Percentiles rank a stretch among this genome's conserved stretches.
These are phyloP conservation scores for Cordyceps sp. DNA, from an alignment of 2,329 filamentous ascomycete genomes.

Conservation along the genomic window DNA sequence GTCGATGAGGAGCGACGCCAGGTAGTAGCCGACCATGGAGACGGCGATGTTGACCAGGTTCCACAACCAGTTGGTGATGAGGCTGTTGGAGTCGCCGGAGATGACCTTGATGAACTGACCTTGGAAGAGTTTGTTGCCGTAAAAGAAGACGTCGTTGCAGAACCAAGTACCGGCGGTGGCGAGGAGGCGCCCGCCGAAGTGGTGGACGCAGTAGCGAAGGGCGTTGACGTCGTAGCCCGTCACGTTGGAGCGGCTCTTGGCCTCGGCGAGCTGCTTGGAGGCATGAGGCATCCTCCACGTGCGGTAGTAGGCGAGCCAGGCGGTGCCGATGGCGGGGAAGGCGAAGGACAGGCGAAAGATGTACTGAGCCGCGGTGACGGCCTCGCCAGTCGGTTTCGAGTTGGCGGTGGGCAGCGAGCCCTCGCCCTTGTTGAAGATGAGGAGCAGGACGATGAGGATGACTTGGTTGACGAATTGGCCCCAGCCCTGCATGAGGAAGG, in stretches of 20 bases:
- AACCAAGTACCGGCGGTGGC: constrained; percentile 87
- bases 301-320: constrained; percentile 94
- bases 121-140: constrained; percentile 97
- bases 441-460: constrained; percentile 67
- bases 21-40: constrained; percentile 75
- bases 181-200: constrained; percentile 75
- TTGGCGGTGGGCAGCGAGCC: constrained; percentile 63
- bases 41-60: constrained; percentile 84
- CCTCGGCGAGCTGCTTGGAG: constrained; percentile 61
- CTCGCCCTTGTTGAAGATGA: constrained; percentile 69
- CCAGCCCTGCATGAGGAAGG: constrained; percentile 98
- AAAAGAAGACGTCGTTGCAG: constrained; percentile 96
- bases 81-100: constrained; percentile 47
- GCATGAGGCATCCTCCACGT: constrained; percentile 86
- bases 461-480: constrained; percentile 92
- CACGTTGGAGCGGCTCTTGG: constrained; percentile 74
- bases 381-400: too few relatives aligned
- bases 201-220: constrained; percentile 56
- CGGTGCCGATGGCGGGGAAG: constrained; percentile 73
- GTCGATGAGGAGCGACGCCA: constrained; percentile 77
- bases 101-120: constrained; percentile 76
- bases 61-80: constrained; percentile 83
- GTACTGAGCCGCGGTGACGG: constrained; percentile 75
- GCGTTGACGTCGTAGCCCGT: constrained; percentile 88
- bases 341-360: constrained; percentile 88